Evolutionary conservation across 768 basidiomycete species (phyloP).

Genomic region (Mrakia frigida): DNA sequence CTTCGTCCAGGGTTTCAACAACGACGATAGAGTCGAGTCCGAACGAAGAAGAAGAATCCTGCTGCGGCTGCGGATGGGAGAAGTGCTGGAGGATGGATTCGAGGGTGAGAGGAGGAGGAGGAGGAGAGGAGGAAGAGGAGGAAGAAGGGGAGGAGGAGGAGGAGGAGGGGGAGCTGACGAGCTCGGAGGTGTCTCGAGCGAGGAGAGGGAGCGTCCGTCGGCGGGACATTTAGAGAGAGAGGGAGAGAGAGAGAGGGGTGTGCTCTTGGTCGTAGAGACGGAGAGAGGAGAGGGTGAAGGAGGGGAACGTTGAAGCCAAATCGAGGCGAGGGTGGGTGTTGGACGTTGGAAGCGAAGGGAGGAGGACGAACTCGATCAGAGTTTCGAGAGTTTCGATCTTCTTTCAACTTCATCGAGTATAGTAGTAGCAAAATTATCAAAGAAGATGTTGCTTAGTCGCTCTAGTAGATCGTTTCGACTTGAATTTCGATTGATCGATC

Average conservation of each 20-base stretch:
- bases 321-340: not conserved
- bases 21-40: not conserved
- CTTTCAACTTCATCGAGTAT: too few species aligned
- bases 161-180: constrained; percentile 5
- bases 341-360: too few species aligned
- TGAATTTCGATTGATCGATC: too few species aligned
- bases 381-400: too few species aligned
- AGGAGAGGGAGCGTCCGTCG: not conserved
- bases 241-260: not conserved
- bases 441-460: too few species aligned
- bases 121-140: not conserved
- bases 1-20: not conserved
- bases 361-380: too few species aligned
- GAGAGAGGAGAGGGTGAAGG: not conserved
- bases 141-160: too few species aligned
- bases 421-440: too few species aligned
- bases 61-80: too few species aligned
- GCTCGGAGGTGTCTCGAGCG: not conserved
- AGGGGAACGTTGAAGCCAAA: not conserved
- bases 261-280: not conserved
- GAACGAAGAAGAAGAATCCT: not conserved
- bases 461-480: too few species aligned
- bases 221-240: not conserved
- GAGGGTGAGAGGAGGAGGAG: not conserved
- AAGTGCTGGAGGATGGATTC: not conserved